phyloP scores from a whole-genome alignment of 1,139 yeast genomes.

The Blastobotrys proliferans region DNA sequence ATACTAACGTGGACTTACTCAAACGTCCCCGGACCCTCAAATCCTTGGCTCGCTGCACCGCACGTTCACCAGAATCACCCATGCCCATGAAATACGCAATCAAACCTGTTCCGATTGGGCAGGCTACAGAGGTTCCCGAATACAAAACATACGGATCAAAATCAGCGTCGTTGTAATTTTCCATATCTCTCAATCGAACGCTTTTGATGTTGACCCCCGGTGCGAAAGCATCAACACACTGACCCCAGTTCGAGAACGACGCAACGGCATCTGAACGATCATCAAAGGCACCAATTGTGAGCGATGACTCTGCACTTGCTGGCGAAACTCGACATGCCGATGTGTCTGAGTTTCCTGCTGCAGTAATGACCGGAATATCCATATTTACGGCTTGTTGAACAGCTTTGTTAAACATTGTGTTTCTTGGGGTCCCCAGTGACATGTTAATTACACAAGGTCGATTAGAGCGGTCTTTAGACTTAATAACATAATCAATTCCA shows the following conservation, averaged over 20 bases:
- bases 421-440: constrained; percentile 70
- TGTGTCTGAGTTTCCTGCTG: constrained; percentile 79
- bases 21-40: constrained; percentile 27
- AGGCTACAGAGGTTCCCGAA: constrained; percentile 87
- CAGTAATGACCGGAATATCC: constrained; percentile 76
- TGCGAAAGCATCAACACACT: constrained; percentile 79
- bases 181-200: constrained; percentile 23
- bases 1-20: constrained; percentile 28
- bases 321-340: constrained; percentile 82
- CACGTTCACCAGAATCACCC: constrained; percentile 49
- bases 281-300: constrained; percentile 85
- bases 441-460: constrained; percentile 68
- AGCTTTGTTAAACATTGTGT: constrained; percentile 64
- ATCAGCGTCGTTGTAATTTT: constrained; percentile 16
- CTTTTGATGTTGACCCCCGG: constrained; percentile 69
- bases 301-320: constrained; percentile 64
- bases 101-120: constrained; percentile 76
- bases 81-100: constrained; percentile 59
- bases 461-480: constrained; percentile 30
- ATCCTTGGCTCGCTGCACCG: constrained; percentile 33
- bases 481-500: constrained; percentile 67
- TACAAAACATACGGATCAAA: constrained; percentile 28
- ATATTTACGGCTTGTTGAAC: constrained; percentile 63
- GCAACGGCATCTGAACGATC: constrained; percentile 67
- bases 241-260: constrained; percentile 80